phyloP scores from a whole-genome alignment of 2,329 filamentous ascomycete genomes.

The Hypoxylon sp. region DNA sequence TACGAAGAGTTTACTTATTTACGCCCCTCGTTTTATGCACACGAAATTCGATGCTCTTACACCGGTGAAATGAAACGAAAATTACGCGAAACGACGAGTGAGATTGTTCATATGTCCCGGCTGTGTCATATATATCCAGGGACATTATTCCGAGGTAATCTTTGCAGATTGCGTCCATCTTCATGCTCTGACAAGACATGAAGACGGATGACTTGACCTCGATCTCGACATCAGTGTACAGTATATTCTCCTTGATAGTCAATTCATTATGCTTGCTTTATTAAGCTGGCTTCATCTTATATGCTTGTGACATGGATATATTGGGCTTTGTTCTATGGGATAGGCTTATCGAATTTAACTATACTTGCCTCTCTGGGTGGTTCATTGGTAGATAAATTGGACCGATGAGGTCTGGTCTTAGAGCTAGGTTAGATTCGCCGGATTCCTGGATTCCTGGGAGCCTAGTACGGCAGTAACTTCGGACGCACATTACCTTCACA shows the following conservation, averaged over 20 bases:
- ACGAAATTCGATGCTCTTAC: constrained; percentile 28
- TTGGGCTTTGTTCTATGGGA: not conserved
- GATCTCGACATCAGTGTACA: constrained; percentile 6
- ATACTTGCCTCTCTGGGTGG: not conserved
- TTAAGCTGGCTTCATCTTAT: not conserved
- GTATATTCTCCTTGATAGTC: not conserved
- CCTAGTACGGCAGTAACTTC: not conserved
- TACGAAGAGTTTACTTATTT: constrained; percentile 49
- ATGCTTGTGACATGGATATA: constrained; percentile 6
- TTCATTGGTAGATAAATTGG: too few species aligned
- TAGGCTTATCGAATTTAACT: not conserved
- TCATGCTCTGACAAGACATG: not conserved
- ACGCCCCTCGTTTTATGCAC: constrained; percentile 34
- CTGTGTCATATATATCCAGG: not conserved
- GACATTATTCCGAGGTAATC: not conserved
- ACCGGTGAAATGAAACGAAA: not conserved
- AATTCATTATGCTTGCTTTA: not conserved
- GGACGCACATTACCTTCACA: not conserved
- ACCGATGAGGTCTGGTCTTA: too few species aligned
- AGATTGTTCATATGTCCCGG: constrained; percentile 10
- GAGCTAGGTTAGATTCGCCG: not conserved
- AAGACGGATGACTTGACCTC: not conserved
- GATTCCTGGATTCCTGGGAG: not conserved
- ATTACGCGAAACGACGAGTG: constrained; percentile 5
- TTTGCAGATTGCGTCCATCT: not conserved